Base-by-base conservation (phyloP, 2,329 filamentous ascomycete genomes). In the Neopestalotiopsis clavispora region DNA sequence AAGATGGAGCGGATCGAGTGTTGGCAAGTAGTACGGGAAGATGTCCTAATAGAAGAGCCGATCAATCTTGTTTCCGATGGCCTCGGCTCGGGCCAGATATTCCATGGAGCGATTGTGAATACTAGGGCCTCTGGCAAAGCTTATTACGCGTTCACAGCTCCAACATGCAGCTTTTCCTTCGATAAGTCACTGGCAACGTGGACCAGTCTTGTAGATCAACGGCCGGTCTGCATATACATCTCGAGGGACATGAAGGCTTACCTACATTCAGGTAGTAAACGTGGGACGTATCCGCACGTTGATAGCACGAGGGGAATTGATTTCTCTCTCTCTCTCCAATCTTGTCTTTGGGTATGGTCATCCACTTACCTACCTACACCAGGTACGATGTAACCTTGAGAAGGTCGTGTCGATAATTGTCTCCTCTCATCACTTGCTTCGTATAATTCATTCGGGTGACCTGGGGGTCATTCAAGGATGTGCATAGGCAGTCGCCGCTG, bases 31-130 rank as follows among this genome's bases (percentile, higher is more conserved):
- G 57, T 14, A 28, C 57, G 17, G 12, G 13, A 56, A 14, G n/a
- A 10, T 6, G 17, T 30, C 34, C 34, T 38, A 38, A 38, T 38
- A 38, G 34, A 7, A 38, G 34, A 38, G 57, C 28, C 57, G 23
- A 6, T 30, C n/a, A 40, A 13, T 62, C n/a, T 38, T n/a, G n/a
- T 62, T 20, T 62, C 59, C 59, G 59, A 62, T 62, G 13, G n/a
- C 59, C 30, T 62, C 59, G 59, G 59, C 59, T 62, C 59, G 59
- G 32, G n/a, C 59, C 23, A 59, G 28, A 40, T 17, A 9, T 10
- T 20, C 14, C 28, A 62, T 10, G 14, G 30, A 38, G 34, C 14
- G 13, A 13, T 20, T 62, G 57, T 30, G n/a, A 9, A 52, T 52
- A 17, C n/a, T n/a, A 23, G 17, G 6, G 30, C 10, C 12, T 20